Evolutionary conservation across 2,329 filamentous ascomycete genomes (phyloP), one percentile per base, ranked within the genome.

Genomic region (Apiospora aurea): DNA sequence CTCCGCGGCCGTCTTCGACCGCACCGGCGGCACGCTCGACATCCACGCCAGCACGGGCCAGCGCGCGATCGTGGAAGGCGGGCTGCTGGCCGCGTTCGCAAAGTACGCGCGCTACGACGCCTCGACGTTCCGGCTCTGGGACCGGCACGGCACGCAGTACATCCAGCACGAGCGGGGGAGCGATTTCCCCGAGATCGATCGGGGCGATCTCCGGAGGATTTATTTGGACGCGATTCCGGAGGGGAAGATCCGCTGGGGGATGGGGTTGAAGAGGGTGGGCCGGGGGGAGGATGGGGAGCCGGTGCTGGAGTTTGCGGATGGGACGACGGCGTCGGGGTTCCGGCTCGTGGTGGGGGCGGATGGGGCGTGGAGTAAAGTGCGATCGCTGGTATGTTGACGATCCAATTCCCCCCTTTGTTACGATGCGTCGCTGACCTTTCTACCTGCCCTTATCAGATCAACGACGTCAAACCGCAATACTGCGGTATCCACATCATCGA

Each of bases 1-100:
- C 81, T 82, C 4, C 81, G 83, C n/a, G 75, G 84, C 72, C 83
- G 83, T 10, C 6, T n/a, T 49, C 7, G 8, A 8, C 8, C 57
- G 57, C 57, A 21, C 34, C 8, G 57, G 88, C 44, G 88, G 88
- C 11, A 86, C 81, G 4, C 83, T 91, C 2, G 88, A 90, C 75
- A 79, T 91, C 11, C 88, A 90, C 74, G 84, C 83, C 0, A 74
- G 80, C 3, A 85, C 85, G 0, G 88, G 88, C 0, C 83, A 89
- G 44, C 79, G 81, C 4, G 88, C 88, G 0, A 76, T 90, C 67
- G 83, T 83, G 70, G 84, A 86, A 71, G 86, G 87, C 4, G 83
- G 83, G 0, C 78, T 90, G 7, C 87, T 82, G 77, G 83, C 86
- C 0, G 81, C 85, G 44, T 90, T 90, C 77, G 75, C 81, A n/a